A percentile compares a stretch with the other conserved stretches of the same genome.
These are phyloP conservation scores for Pseudogymnoascus destructans DNA, from an alignment of 2,329 filamentous ascomycete genomes.

Conservation along the genomic window DNA sequence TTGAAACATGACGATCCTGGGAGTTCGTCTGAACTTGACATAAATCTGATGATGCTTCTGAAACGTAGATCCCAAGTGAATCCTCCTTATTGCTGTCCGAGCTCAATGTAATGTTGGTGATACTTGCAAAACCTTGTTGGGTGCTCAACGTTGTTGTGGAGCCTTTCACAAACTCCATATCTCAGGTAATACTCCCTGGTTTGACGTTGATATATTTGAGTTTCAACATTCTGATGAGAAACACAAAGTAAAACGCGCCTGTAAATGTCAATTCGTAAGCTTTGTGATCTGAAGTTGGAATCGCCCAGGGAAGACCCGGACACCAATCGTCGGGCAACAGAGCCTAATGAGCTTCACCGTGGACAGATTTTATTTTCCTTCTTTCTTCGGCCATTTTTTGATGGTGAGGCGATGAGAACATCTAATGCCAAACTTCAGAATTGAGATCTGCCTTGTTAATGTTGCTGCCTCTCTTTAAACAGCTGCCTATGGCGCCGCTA, in stretches of 20 bases:
- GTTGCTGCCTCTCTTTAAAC: slow-evolving; percentile 3
- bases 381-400: neutral
- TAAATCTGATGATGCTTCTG: neutral
- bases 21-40: slow-evolving; percentile 4
- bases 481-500: slow-evolving; percentile 4
- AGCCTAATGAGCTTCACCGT: neutral
- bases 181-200: neutral
- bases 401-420: neutral
- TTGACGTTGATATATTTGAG: neutral
- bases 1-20: neutral
- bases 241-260: neutral
- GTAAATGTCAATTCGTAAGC: neutral
- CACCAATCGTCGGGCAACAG: neutral
- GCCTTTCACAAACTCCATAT: neutral
- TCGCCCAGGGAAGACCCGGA: neutral
- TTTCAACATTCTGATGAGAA: neutral
- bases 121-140: neutral
- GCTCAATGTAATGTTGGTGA: slow-evolving; percentile 2
- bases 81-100: neutral
- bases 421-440: neutral
- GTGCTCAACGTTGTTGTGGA: neutral
- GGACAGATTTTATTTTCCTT: neutral
- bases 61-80: neutral
- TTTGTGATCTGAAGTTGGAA: neutral
- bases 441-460: neutral